These are phyloP conservation scores for Colletotrichum lentis DNA, from an alignment of 2,329 filamentous ascomycete species.

Conservation along the genomic window DNA sequence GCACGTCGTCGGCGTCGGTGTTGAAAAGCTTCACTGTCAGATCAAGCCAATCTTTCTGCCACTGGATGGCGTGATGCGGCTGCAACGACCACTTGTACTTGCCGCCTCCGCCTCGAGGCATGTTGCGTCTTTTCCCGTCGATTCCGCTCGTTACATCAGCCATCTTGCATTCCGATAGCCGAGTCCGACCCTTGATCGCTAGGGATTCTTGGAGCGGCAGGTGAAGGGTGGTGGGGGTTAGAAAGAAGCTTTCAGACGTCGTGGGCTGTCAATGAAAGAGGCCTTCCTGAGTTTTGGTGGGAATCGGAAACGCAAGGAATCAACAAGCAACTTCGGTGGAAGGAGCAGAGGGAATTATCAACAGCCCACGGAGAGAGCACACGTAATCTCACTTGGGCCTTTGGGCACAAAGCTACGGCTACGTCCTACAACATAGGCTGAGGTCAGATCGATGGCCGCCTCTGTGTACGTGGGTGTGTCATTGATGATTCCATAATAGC, in stretches of 20 bases:
- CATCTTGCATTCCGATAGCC: neutral
- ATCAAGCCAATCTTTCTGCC: neutral
- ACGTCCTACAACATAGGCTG: neutral
- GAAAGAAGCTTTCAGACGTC: too few species aligned
- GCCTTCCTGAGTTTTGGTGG: too few species aligned
- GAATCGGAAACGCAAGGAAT: neutral
- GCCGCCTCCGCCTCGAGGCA: neutral
- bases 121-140: neutral
- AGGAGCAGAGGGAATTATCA: rapidly evolving
- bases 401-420: neutral
- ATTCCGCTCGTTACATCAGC: too few species aligned
- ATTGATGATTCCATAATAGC: too few species aligned
- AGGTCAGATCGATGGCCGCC: neutral
- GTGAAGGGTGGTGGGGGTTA: too few species aligned
- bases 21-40: constrained; percentile 8
- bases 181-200: rapidly evolving
- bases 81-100: neutral
- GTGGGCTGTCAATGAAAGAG: too few species aligned
- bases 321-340: neutral
- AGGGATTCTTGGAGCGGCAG: too few species aligned
- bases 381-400: too few species aligned
- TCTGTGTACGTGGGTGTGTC: too few species aligned
- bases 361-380: neutral
- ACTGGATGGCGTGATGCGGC: neutral
- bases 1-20: neutral